Percentiles rank a stretch among this genome's conserved stretches.
These are phyloP conservation scores for Scedosporium dehoogii DNA, from an alignment of 2,329 filamentous ascomycete genomes.

Conservation along the genomic window DNA sequence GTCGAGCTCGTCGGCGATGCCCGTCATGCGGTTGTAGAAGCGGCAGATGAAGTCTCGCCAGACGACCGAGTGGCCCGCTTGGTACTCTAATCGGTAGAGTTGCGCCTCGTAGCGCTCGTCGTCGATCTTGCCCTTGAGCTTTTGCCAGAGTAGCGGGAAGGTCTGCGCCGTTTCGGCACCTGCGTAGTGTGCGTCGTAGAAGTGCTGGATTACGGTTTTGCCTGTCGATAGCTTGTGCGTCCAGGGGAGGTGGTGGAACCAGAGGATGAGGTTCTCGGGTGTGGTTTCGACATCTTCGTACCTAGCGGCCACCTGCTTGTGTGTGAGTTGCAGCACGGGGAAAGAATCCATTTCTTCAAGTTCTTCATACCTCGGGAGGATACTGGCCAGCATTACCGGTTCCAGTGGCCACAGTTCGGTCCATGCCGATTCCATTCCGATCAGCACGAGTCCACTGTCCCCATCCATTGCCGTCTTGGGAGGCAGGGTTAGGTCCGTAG, in stretches of 20 bases:
- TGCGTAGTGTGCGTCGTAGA: constrained; percentile 53
- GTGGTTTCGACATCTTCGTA: constrained; percentile 49
- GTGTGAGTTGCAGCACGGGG: not conserved
- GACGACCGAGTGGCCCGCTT: constrained; percentile 61
- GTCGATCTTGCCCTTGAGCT: constrained; percentile 47
- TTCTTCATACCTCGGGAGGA: constrained; percentile 38
- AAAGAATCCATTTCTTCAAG: not conserved
- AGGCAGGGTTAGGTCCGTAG: constrained; percentile 57
- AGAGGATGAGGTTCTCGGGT: constrained; percentile 46
- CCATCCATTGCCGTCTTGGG: constrained; percentile 58
- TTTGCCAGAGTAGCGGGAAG: constrained; percentile 44
- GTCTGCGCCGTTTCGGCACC: constrained; percentile 49
- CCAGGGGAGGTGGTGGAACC: constrained; percentile 67
- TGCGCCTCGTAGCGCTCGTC: constrained; percentile 47
- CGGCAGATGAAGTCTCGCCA: constrained; percentile 59
- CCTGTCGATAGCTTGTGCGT: constrained; percentile 51
- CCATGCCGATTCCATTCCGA: constrained; percentile 53
- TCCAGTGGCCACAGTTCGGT: constrained; percentile 58
- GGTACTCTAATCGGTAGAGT: constrained; percentile 49
- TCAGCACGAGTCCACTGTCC: constrained; percentile 65
- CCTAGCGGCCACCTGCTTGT: constrained; percentile 23
- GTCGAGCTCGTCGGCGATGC: constrained; percentile 44
- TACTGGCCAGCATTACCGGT: constrained; percentile 59
- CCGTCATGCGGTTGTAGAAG: constrained; percentile 52
- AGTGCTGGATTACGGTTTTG: constrained; percentile 58